Base-by-base conservation (phyloP, 2,329 filamentous ascomycete genomes). In the Aspergillus latus region DNA sequence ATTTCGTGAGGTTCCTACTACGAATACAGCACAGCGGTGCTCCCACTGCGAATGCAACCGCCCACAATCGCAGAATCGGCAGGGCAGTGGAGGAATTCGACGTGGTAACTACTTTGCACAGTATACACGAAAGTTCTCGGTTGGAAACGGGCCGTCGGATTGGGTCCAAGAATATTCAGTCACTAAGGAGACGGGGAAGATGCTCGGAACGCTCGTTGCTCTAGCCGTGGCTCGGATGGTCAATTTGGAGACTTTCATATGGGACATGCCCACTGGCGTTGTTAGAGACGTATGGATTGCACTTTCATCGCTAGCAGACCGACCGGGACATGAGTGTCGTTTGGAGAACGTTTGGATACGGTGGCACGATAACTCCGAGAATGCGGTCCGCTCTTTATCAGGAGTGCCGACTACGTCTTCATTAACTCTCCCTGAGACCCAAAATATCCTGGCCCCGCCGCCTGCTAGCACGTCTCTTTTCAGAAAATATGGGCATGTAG, bases 231-330 rank as follows among this genome's bases (percentile, higher is more conserved):
- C 87, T 43, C 87, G 88, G 60, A 94, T 94, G 90, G 78, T 85
- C 50, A 90, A 90, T 66, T 79, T 95, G 39, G 90, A 94, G 72
- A 86, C 85, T 0, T 94, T 94, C 66, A 80, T 90, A 2, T 94
- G 90, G 90, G 90, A 95, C 67, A 93, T 94, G 90, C 90, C 90
- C 0, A 94, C 90, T 0, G 90, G 90, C 1, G 88, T 94, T 15
- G 75, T 92, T 52, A 83, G 89, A 52, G 89, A 93, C 69, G 88
- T 93, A 29, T 94, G 91, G 83, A 83, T 91, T 68, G 87, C 89
- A 21, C 79, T 95, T 46, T 85, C 87, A 1, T 90, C 88, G 4
- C 77, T 92, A 10, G 85, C 84, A 39, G 82, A 88, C 64, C 79
- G 83, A 21, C 79, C 84, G 39, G 80, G 83, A 26, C 78, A 84